Evolutionary conservation across 495 filamentous ascomycete species (phyloP), one percentile per base, ranked within the genome.

Genomic region (Rusavskia elegans): DNA sequence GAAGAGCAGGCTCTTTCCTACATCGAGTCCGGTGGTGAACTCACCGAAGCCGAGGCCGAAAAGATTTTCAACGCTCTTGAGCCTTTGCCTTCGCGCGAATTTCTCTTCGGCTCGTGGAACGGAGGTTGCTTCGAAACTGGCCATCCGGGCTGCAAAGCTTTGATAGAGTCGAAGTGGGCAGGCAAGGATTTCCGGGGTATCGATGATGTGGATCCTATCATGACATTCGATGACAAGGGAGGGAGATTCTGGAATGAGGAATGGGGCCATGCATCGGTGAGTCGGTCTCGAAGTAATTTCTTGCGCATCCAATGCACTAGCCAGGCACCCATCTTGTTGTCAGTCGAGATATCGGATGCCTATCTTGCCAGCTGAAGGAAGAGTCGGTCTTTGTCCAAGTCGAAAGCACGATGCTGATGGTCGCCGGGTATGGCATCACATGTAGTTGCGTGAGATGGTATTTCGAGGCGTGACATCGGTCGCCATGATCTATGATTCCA

Each of bases 171-270:
- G 54, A 55, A 49, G 5, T 67, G 59, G 63, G 61, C 59, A 13
- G 63, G 61, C 3, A 65, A 63, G 53, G 55, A 53, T 37, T 65
- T 64, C 48, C 32, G 53, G 13, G 58, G 56, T 0, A 54, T 55
- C 1, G 61, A 65, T 27, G 60, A 65, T 45, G 61, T 65, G 21
- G 61, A 64, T 52, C 63, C 63, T 2, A 61, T 64, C 4, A 56
- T 64, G 50, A 40, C 11, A 4, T 35, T 58, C 30, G 55, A 60
- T 10, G 63, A 45, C 20, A 49, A 57, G 52, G 58, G 57, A 50
- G 59, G 53, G 49, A 45, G 48, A 36, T 46, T 19, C 56, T 55
- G 56, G 17, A 57, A 55, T 49, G 54, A 52, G 19, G 46, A 60
- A 17, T 63, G 56, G 59, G 61, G 61, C 20, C 23, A 48, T 55